Evolutionary conservation across 345 rosid species (phyloP), one percentile per base, ranked within the genome.

Genomic region (Microcos paniculata): DNA sequence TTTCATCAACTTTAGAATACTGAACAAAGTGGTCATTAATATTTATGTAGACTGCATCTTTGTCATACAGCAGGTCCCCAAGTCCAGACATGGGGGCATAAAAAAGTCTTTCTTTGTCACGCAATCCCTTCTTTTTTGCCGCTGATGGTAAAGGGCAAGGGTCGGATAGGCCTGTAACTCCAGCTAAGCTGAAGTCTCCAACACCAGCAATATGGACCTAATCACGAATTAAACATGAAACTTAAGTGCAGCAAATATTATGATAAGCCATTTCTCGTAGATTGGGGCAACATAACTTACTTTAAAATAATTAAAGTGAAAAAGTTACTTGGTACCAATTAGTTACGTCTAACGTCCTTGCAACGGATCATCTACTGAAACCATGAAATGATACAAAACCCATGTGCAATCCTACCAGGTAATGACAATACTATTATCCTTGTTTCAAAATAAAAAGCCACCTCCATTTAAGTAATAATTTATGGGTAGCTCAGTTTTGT

Each of bases 191-290:
- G 73, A 84, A 89, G 81, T 96, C 99, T 45, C 98, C 99, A 84
- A 96, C 99, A 79, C 99, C 99, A 78, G 99, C 97, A 79, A 96
- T 90, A 84, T 96, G 99, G 49, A 96, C 93, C 99, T 96, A 85
- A 78, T 79, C 70, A 62, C 46, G 79, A 7, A 71, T 70, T 40
- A 57, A 72, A 76, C 38, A 59, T 73, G 23, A 26, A 73, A 73
- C 38, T 26, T 62, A 28, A 12, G 65, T 26, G 38, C 40, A 10
- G 15, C 53, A 42, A 71, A 59, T 51, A 42, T 24, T 12, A 9
- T 0, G 19, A 23, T 51, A 38, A 28, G 23, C 24, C 71, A 45
- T 67, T 67, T 45, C 40, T 46, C 12, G 6, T 11, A 30, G 56
- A 48, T 48, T 28, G 10, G 42, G 72, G 48, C 18, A 48, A 68